Base-by-base conservation (phyloP, 805 yeast genomes). In the Wickerhamiella vanderwaltii region DNA sequence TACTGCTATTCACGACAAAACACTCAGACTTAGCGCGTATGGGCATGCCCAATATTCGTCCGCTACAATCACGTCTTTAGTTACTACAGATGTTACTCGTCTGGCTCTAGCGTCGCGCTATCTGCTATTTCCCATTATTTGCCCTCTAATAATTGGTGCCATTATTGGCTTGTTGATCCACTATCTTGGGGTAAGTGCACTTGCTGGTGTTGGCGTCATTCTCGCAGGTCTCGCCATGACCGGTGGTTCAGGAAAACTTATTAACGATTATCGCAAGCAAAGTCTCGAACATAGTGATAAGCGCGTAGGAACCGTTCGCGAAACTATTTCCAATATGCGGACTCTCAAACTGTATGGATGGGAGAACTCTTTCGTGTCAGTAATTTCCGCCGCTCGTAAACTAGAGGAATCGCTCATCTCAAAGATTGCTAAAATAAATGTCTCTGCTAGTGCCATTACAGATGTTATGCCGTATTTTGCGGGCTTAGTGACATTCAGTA, bases 301-400 rank as follows among this genome's bases (percentile, higher is more conserved):
- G 16, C 75, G 97, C 54, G 84, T 87, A 17, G 68, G 74, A 35
- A 67, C 73, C 37, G 76, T 85, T 58, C 79, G 83, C 49, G 97
- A 87, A 58, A 73, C 85, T 22, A 65, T 87, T 48, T 75, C 71
- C 54, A 75, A 80, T 49, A 72, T 87, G 69, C 83, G 81, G 54
- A 71, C 79, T 57, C 82, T 87, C 58, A 87, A 87, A 63, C 81
- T 72, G 57, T 87, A 86, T 58, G 82, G 93, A 1, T 87, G 95
- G 95, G 96, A 87, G 61, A 67, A 67, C 24, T 85, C 95, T 1
- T 87, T 84, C 56, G 67, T 68, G 42, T 57, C 67, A 9, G 63
- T 69, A 40, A 69, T 87, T 28, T 54, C 72, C 12, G 67, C 65
- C 9, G 65, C 73, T 19, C 72, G 96, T 56, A 13, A 22, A 20